Conservation (phyloP, 441 rosid genomes). For the Gossypium davidsonii region DNA sequence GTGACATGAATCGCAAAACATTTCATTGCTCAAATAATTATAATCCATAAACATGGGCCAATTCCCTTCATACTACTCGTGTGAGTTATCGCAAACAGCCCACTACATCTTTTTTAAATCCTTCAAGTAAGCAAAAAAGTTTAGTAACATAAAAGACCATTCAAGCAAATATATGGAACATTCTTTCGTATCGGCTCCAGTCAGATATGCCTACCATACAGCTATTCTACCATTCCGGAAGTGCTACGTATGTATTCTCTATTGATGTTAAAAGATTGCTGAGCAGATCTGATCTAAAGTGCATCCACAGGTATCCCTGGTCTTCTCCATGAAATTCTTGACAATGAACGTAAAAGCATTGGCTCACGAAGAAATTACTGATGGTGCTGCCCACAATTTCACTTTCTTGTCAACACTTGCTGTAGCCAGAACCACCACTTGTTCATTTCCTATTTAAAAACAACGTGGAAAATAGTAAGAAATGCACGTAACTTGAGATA, state of each 20-base stretch:
- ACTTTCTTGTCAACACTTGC: conserved; percentile 83
- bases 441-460: conserved; percentile 44
- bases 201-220: neutral
- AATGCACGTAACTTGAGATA: neutral
- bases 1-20: neutral
- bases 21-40: neutral
- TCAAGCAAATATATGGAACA: neutral
- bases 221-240: neutral
- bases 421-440: conserved; percentile 55
- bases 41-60: neutral
- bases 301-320: neutral
- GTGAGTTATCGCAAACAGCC: neutral
- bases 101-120: neutral
- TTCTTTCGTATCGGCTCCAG: neutral
- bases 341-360: neutral
- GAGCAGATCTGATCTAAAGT: neutral
- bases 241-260: neutral
- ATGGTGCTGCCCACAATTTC: conserved; percentile 82
- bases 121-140: neutral
- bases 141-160: neutral
- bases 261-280: neutral
- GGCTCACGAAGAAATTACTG: conserved; percentile 9
- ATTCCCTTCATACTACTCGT: neutral
- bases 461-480: conserved; percentile 5
- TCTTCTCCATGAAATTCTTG: neutral